Evolutionary conservation across 2,329 filamentous ascomycete species (phyloP), one percentile per base, ranked within the genome.

Genomic region (Stemphylium beticola): DNA sequence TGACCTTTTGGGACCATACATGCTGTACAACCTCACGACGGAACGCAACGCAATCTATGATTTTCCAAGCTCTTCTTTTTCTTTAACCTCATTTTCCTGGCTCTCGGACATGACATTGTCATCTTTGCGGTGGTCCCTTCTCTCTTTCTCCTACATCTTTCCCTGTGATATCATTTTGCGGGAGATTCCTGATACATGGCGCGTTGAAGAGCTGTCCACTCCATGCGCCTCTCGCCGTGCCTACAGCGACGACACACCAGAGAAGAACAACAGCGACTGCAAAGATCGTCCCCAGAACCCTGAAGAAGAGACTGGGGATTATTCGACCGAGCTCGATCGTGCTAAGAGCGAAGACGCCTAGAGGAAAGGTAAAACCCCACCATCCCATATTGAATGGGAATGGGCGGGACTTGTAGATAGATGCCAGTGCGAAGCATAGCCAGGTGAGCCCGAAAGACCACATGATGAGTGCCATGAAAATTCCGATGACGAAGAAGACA

Each of bases 351-450:
- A 82, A 86, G 0, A 85, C 84, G 2, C 84, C 85, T 2, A 85
- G 63, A 0, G 84, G 85, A 59, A 87, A 87, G 0, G 80, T 84
- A 55, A 86, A 86, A 2, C 81, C 82, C 83, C 83, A 87, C 83
- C 84, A 85, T 12, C 84, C 84, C 73, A 86, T 83, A 63, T 87
- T 86, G 69, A 87, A 86, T 0, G 83, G 82, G 57, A 86, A 83
- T 15, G 68, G 69, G 26, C 69, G 67, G 29, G 69, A 74, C 39
- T 76, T 72, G 22, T 73, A 73, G 51, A 85, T 78, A 14, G 78
- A 79, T 4, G 80, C 78, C 0, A 84, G 60, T 0, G 83, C 83
- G 63, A 82, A 81, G 55, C 81, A 79, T 4, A 85, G 70, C 83
- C 82, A 86, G 0, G 82, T 76, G 0, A 85, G 64, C 0, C 77